Conservation (phyloP, 73 alveolate species). For the Paramecium caudatum region DNA sequence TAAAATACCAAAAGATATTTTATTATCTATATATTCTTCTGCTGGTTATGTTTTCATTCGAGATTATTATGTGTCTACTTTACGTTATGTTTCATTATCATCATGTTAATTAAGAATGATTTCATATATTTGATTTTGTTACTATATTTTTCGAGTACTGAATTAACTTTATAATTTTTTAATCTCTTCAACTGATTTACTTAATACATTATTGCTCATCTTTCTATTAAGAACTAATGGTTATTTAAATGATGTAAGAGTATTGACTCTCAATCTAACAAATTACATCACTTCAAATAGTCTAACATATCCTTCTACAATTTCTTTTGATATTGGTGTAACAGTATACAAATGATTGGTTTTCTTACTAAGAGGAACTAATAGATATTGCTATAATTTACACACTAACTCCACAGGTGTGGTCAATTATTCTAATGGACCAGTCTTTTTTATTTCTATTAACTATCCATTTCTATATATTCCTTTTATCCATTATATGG, state of each 20-base stretch:
- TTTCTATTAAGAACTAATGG: not conserved
- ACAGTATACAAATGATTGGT: not conserved
- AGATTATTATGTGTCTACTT: not conserved
- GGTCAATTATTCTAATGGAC: not conserved
- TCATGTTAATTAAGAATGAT: conserved; percentile 1
- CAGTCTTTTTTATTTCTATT: not conserved
- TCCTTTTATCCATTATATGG: conserved; percentile 16
- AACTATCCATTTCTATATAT: not conserved
- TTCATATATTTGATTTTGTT: conserved; percentile 17
- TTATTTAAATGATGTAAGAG: not conserved
- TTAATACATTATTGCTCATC: not conserved
- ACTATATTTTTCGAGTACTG: not conserved
- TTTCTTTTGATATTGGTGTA: not conserved
- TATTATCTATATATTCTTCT: not conserved
- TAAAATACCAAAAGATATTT: not conserved
- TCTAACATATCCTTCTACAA: not conserved
- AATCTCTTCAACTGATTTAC: conserved; percentile 24
- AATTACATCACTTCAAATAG: conserved; percentile 38
- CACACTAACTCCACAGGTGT: conserved; percentile 31
- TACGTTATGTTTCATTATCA: conserved; percentile 6
- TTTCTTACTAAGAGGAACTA: conserved; percentile 4
- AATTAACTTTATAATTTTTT: conserved; percentile 15
- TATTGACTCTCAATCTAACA: conserved; percentile 4
- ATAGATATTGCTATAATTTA: not conserved
- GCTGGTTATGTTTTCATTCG: conserved; percentile 21